Evolutionary conservation across 805 yeast genomes (phyloP).

Genomic region (Brettanomyces bruxellensis): DNA sequence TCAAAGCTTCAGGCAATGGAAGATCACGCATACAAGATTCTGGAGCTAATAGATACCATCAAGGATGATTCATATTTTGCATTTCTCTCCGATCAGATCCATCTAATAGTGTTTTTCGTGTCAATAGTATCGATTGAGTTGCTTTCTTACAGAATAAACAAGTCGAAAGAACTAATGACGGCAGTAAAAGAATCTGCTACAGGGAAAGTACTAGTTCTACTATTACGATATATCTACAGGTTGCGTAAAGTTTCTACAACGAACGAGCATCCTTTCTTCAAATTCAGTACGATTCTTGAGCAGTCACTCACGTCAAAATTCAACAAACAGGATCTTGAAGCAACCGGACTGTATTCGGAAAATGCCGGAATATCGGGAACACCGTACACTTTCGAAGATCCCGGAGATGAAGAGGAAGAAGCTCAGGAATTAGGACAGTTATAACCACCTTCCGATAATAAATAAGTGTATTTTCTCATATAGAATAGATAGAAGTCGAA

Average conservation of each 20-base stretch:
- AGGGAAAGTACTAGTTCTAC: not conserved
- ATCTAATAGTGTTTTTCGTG: conserved; percentile 39
- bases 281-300: conserved; percentile 5
- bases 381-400: not conserved
- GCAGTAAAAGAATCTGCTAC: not conserved
- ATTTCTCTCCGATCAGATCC: conserved; percentile 63
- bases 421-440: not conserved
- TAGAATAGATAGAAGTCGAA: no score
- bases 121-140: conserved; percentile 29
- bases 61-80: conserved; percentile 49
- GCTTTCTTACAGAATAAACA: conserved; percentile 1
- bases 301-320: not conserved
- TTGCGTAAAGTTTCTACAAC: conserved; percentile 6
- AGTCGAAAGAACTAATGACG: not conserved
- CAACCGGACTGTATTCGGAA: not conserved
- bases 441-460: not conserved
- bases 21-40: conserved; percentile 13
- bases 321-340: not conserved
- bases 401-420: not conserved
- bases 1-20: not conserved
- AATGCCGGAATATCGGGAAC: not conserved
- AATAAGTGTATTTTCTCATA: not conserved
- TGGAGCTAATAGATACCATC: conserved; percentile 30
- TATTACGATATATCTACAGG: conserved; percentile 1
- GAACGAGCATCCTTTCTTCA: conserved; percentile 5